Conservation (phyloP, 164 flowering plant genomes). For the Magnolia kwangsiensis region DNA sequence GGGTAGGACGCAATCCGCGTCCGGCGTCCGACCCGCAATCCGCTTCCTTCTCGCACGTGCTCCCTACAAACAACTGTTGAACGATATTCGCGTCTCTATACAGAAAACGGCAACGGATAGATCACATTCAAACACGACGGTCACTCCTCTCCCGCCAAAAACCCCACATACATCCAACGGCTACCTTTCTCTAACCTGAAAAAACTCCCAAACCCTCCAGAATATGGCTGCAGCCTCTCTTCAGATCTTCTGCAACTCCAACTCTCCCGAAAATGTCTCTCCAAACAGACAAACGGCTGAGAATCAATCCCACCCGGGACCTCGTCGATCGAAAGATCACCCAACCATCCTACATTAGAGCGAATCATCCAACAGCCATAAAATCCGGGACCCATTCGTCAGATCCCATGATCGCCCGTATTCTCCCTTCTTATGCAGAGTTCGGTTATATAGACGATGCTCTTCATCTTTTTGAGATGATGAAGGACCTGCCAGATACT, state of each 20-base stretch:
- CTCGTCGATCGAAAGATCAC: not conserved
- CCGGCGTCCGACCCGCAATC: too few species aligned
- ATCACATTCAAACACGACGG: not conserved
- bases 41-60: too few species aligned
- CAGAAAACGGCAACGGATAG: too few species aligned
- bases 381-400: constrained; percentile 1
- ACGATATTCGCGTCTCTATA: too few species aligned
- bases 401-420: constrained; percentile 13
- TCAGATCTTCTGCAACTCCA: constrained; percentile 15
- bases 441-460: constrained; percentile 47
- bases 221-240: constrained; percentile 15
- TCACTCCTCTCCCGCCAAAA: constrained; percentile 6
- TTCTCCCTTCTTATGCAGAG: constrained; percentile 22
- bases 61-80: too few species aligned
- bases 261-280: constrained; percentile 3
- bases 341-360: not conserved
- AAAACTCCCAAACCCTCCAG: constrained; percentile 2
- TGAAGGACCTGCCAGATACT: constrained; percentile 24
- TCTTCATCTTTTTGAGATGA: constrained; percentile 44
- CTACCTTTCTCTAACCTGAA: not conserved
- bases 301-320: not conserved
- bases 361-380: not conserved
- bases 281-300: constrained; percentile 3
- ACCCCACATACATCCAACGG: not conserved
- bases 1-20: too few species aligned